These are phyloP conservation scores for Pholiota molesta DNA, from an alignment of 768 basidiomycete species.

Conservation along the genomic window DNA sequence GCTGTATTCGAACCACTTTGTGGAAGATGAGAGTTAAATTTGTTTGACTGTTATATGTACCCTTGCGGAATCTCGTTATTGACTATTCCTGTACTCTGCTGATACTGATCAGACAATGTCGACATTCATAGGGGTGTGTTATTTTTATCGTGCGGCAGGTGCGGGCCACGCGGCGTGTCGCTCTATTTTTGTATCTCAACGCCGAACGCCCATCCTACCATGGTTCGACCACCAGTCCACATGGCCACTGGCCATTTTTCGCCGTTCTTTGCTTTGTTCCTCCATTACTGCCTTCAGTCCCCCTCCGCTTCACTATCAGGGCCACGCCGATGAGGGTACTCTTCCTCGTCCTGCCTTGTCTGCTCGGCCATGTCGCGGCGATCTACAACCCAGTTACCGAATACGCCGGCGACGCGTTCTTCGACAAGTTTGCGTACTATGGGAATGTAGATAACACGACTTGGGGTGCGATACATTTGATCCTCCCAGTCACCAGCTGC, in stretches of 20 bases:
- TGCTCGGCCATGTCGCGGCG: constrained; percentile 10
- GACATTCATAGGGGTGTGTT: too few species aligned
- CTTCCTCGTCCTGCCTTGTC: constrained; percentile 2
- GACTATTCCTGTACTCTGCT: too few species aligned
- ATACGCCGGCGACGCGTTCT: constrained; percentile 54
- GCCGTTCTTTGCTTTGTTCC: not conserved
- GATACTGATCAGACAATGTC: too few species aligned
- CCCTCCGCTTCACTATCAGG: not conserved
- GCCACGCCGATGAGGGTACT: not conserved
- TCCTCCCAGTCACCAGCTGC: not conserved
- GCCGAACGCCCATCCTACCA: not conserved
- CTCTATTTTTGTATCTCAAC: not conserved
- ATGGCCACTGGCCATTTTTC: not conserved
- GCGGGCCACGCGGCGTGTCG: not conserved
- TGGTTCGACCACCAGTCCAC: not conserved
- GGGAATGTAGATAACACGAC: constrained; percentile 51
- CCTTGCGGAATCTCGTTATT: too few species aligned
- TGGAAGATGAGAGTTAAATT: too few species aligned
- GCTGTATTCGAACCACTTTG: too few species aligned
- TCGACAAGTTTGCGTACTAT: constrained; percentile 59
- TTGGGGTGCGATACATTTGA: constrained; percentile 31
- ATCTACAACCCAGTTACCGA: constrained; percentile 42
- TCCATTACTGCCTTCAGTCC: not conserved
- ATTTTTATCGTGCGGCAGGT: not conserved
- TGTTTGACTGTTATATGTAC: too few species aligned